Evolutionary conservation across 2,329 filamentous ascomycete species (phyloP).

Genomic region (Cercospora brassicicola): DNA sequence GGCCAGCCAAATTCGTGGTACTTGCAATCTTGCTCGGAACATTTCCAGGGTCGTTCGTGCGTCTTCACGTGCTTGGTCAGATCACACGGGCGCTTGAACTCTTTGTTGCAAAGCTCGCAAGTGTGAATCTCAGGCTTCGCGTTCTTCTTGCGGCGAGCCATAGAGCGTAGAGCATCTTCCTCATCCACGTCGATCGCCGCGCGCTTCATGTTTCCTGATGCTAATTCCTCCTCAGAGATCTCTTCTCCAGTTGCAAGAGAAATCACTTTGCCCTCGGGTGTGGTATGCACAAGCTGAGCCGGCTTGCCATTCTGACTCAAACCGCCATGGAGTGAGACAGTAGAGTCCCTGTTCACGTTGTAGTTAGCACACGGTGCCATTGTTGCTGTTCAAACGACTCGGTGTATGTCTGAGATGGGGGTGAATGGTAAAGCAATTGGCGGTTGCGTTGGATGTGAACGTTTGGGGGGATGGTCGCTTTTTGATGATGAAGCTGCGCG

Average conservation of each 20-base stretch:
- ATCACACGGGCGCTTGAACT: conserved; percentile 96
- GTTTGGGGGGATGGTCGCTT: not conserved
- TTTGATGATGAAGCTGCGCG: not conserved
- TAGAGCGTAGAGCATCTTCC: conserved; percentile 81
- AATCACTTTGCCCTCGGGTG: conserved; percentile 72
- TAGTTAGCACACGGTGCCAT: conserved; percentile 11
- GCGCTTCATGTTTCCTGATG: conserved; percentile 58
- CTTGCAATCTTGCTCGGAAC: conserved; percentile 76
- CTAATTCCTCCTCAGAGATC: conserved; percentile 59
- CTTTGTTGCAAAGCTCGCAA: conserved; percentile 80
- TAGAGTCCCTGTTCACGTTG: conserved; percentile 57
- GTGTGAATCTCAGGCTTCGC: conserved; percentile 51
- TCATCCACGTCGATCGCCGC: conserved; percentile 66
- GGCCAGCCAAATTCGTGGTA: conserved; percentile 90
- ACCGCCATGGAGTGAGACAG: conserved; percentile 78
- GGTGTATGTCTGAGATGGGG: conserved; percentile 6
- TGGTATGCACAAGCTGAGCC: conserved; percentile 76
- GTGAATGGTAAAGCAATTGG: not conserved
- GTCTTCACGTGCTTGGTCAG: conserved; percentile 98
- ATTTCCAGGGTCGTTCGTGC: conserved; percentile 95
- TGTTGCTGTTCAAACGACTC: not conserved
- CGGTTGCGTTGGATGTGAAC: not conserved
- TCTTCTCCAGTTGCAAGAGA: conserved; percentile 59
- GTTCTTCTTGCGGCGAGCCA: conserved; percentile 94
- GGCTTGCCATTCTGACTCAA: conserved; percentile 78